Conservation (phyloP, 257 asterid genomes). For the Osmanthus fragrans region DNA sequence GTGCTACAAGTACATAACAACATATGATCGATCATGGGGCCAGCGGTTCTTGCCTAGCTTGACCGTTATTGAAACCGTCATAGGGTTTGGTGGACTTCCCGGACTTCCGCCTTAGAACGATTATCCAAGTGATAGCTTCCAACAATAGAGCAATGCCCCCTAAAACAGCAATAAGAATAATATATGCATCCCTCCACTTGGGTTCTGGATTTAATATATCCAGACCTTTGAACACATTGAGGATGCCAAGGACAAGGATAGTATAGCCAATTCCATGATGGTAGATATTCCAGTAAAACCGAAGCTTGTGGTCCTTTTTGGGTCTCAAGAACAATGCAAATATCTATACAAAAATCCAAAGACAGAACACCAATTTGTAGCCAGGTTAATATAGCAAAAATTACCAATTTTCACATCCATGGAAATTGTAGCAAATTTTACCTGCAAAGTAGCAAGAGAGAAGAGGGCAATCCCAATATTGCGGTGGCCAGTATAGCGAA, state of each 20-base stretch:
- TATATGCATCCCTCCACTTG: conserved; percentile 67
- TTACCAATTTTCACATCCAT: too few species aligned
- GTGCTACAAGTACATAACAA: not conserved
- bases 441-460: conserved; percentile 78
- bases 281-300: conserved; percentile 83
- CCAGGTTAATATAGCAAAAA: not conserved
- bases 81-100: conserved; percentile 54
- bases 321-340: conserved; percentile 83
- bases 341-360: conserved; percentile 31
- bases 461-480: conserved; percentile 79
- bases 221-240: conserved; percentile 81
- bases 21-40: conserved; percentile 35
- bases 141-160: conserved; percentile 54
- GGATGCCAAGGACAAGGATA: conserved; percentile 55
- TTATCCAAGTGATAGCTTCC: conserved; percentile 71
- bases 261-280: conserved; percentile 72
- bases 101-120: conserved; percentile 53
- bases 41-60: conserved; percentile 39
- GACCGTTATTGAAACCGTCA: conserved; percentile 44
- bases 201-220: conserved; percentile 55
- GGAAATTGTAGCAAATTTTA: conserved; percentile 5
- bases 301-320: conserved; percentile 68
- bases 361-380: not conserved
- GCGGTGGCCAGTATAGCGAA: conserved; percentile 52
- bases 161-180: conserved; percentile 41